Evolutionary conservation across 2,329 filamentous ascomycete species (phyloP), one percentile per base, ranked within the genome.

Genomic region (Aspergillus sp.): DNA sequence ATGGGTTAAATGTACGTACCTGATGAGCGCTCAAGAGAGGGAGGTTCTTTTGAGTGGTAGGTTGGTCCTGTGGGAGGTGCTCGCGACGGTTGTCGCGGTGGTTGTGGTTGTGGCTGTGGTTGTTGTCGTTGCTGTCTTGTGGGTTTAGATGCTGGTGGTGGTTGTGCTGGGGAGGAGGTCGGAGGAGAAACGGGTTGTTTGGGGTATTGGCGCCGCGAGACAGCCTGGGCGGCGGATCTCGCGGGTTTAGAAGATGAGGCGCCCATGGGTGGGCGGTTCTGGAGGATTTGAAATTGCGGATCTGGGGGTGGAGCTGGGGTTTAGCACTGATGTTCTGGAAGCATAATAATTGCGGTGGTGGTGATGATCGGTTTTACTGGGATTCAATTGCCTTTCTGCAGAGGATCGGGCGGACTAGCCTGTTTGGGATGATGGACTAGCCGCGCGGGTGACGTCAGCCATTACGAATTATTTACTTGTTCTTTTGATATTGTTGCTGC

Each of bases 181-280:
- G 73, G 63, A 36, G 74, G 69, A 19, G 68, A 55, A 32, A 56
- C 41, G 55, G 80, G 70, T 47, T 81, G 77, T 58, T 81, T 80
- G 2, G 84, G 85, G 64, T 86, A 87, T 75, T 85, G 82, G 56
- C 85, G 82, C 25, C 74, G 72, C n/a, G 80, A 75, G 58, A 80
- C 80, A 36, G 80, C 76, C 42, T 80, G 78, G 7, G 81, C 82
- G 58, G 82, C 80, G 13, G 75, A 73, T 48, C 78, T 78, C 8
- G 78, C 79, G 39, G 80, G 80, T 75, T 87, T 87, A 6, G 85
- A 87, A 44, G 81, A 76, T n/a, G 82, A 81, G 2, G 82, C 80
- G n/a, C 85, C 85, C 85, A 87, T 87, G 56, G 36, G 38, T 27
- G 8, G 6, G 25, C 25, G 25, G 25, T 53, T 21, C 17, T 50